Base-by-base conservation (phyloP, 495 filamentous ascomycete species). In the Xylaria grammica region DNA sequence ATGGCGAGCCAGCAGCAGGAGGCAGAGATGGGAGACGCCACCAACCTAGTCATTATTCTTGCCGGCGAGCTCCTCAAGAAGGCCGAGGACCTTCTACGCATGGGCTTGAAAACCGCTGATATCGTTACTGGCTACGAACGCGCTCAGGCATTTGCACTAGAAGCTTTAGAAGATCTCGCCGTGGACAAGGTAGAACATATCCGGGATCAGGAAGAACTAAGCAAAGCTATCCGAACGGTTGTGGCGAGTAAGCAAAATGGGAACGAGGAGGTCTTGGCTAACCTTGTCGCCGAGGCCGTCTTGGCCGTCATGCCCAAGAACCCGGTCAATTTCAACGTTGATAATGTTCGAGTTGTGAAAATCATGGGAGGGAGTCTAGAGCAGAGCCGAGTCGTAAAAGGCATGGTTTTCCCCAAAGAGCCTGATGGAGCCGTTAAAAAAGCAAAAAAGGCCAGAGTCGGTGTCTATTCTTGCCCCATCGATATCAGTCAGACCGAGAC, bases 1-100 rank as follows among this genome's bases (percentile, higher is more conserved):
- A 98, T 99, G 96, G 93, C 96, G 44, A 93, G 90, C 79, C 96
- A 99, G 75, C 96, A 99, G 81, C 96, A 98, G 78, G 96, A 99
- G 74, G 86, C 92, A 46, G 96, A 99, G 87, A 97, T 99, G 89
- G 96, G 96, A 51, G 96, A 99, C 81, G 95, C 91, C 56, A 99
- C 96, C 30, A 99, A 99, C 80, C 75, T 99, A 79, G 96, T 99
- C 63, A 97, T 98, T 70, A 86, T 99, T 56, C 79, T 99, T 63
- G 96, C 96, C 4, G 96, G 96, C 60, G 96, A 99, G 82, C 82
- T 99, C 70, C 78, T 99, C 68, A 95, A 93, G 83, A 97, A 98
- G 82, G 96, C 96, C 8, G 96, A 98, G 81, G 93, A 97, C 74
- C 81, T 99, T 71, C 77, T 99, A 66, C 87, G 96, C 51, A 91